A percentile compares a stretch with the other conserved stretches of the same genome.
phyloP scores from a whole-genome alignment of 352 stramenopile species.

The Blastocystis sp. region DNA sequence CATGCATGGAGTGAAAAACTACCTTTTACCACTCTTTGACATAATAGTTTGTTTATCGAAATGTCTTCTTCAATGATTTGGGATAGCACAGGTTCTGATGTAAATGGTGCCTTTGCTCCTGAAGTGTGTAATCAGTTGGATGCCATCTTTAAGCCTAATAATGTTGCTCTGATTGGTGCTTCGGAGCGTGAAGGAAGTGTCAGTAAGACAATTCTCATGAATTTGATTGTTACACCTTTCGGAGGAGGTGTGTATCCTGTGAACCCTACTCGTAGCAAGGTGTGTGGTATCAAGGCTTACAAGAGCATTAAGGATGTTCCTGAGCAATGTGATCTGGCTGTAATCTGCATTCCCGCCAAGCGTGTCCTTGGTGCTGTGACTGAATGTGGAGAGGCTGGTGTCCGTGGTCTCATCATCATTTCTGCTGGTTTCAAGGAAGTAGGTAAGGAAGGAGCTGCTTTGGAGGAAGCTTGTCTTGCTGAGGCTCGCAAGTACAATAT shows the following conservation, averaged over 20 bases:
- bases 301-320: constrained; percentile 65
- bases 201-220: constrained; percentile 65
- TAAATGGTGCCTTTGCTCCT: constrained; percentile 7
- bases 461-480: constrained; percentile 65
- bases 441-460: constrained; percentile 64
- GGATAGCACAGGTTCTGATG: constrained; percentile 32
- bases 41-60: constrained; percentile 70
- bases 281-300: constrained; percentile 67
- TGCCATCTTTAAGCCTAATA: constrained; percentile 61
- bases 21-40: constrained; percentile 96
- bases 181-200: constrained; percentile 65
- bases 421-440: constrained; percentile 68
- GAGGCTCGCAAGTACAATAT: constrained; percentile 66
- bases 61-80: constrained; percentile 26
- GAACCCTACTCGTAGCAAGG: constrained; percentile 65
- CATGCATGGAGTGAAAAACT: constrained; percentile 88
- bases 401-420: constrained; percentile 67
- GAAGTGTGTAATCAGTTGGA: constrained; percentile 41
- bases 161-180: constrained; percentile 67
- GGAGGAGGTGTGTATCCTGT: constrained; percentile 66
- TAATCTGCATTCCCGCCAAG: constrained; percentile 67
- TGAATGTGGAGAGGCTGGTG: constrained; percentile 66
- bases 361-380: constrained; percentile 63
- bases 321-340: constrained; percentile 66
- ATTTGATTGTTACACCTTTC: constrained; percentile 64